Evolutionary conservation across 306 rosid genomes (phyloP).

Genomic region (Vigna hirtella): DNA sequence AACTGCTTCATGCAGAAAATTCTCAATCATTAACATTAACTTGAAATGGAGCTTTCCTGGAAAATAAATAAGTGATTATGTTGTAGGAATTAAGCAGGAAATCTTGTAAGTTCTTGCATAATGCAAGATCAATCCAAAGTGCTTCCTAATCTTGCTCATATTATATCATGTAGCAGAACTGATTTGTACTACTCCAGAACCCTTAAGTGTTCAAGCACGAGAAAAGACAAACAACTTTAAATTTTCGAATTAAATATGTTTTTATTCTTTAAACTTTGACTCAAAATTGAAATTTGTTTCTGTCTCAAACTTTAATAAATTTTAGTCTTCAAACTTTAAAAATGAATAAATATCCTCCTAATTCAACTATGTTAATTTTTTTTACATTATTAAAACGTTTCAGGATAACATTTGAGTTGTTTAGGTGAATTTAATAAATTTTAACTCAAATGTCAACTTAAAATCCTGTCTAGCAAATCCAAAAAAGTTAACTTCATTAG

Average conservation of each 20-base stretch:
- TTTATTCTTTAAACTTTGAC: too few relatives aligned
- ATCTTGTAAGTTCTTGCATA: not conserved
- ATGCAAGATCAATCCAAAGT: not conserved
- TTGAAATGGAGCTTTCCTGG: constrained; percentile 5
- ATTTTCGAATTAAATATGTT: not conserved
- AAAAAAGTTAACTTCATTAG: too few relatives aligned
- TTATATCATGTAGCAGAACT: not conserved
- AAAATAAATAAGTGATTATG: not conserved
- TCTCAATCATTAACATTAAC: not conserved
- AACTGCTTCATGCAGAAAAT: constrained; percentile 6
- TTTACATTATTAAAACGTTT: too few relatives aligned
- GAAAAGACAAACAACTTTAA: constrained; percentile 3
- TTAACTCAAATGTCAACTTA: too few relatives aligned
- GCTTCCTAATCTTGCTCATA: constrained; percentile 3
- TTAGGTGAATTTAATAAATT: too few relatives aligned
- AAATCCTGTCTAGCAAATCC: too few relatives aligned
- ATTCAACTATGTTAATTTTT: too few relatives aligned
- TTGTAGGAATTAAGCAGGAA: not conserved
- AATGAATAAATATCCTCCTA: too few relatives aligned
- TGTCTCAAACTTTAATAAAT: too few relatives aligned
- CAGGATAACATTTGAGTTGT: too few relatives aligned
- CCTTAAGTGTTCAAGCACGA: not conserved
- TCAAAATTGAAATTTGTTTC: too few relatives aligned
- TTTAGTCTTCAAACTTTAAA: too few relatives aligned
- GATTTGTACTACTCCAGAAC: not conserved